Conservation (phyloP, 139 green algal genomes). For the Chlamydomonas sphaeroides region DNA sequence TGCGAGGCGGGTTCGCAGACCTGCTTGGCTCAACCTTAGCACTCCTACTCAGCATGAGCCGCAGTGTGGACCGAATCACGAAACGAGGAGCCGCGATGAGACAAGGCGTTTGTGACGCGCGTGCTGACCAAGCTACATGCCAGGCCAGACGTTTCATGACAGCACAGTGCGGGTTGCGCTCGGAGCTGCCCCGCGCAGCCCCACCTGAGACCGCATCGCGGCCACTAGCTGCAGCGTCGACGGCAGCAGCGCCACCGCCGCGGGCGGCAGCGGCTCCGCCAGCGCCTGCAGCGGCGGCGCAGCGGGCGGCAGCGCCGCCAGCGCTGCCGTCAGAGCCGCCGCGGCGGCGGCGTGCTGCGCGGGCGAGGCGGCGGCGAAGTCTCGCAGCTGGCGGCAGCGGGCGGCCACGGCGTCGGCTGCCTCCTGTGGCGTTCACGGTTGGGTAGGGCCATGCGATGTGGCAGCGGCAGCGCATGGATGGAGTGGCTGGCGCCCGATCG, state of each 20-base stretch:
- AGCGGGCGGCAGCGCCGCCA: constrained; percentile 20
- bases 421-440: background rate
- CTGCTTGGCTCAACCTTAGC: no score
- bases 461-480: no score
- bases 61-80: no score
- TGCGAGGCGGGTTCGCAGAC: no score
- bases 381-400: background rate
- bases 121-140: no score
- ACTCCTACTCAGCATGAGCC: no score
- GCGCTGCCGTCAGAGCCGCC: constrained; percentile 9
- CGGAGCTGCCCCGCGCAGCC: no score
- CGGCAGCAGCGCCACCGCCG: constrained; percentile 13
- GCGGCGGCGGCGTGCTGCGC: background rate
- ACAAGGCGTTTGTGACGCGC: no score
- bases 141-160: no score
- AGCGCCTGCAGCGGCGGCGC: background rate
- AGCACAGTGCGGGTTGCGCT: no score
- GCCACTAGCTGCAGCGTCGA: constrained; percentile 2
- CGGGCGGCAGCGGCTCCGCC: background rate
- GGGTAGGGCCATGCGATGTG: background rate
- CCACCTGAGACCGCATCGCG: background rate
- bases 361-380: background rate
- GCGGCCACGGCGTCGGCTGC: background rate
- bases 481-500: no score
- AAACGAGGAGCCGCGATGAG: no score